These are phyloP conservation scores for Plantago elongata DNA, from an alignment of 257 asterid genomes.

Conservation along the genomic window DNA sequence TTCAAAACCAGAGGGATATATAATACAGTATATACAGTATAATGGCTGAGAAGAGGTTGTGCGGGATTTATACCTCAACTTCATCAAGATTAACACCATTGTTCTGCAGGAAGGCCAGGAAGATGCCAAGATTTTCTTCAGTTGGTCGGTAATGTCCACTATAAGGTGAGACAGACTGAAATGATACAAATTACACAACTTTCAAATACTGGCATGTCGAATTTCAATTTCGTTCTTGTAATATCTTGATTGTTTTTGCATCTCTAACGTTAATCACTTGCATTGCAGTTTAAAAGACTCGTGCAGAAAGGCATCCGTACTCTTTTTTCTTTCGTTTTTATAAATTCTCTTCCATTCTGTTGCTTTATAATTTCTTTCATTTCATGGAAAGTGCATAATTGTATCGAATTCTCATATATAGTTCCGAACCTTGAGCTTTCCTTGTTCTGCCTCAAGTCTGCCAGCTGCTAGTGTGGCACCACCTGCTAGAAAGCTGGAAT, in stretches of 20 bases:
- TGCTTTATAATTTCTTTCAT: not conserved
- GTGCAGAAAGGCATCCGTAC: not conserved
- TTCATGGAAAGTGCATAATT: not conserved
- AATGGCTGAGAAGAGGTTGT: not conserved
- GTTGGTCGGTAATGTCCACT: slow-evolving; percentile 52
- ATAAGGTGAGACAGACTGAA: slow-evolving; percentile 45
- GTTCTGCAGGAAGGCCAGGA: slow-evolving; percentile 35
- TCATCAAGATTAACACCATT: slow-evolving; percentile 36
- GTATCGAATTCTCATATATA: not conserved
- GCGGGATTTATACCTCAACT: slow-evolving; percentile 32
- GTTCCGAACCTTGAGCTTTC: slow-evolving; percentile 50
- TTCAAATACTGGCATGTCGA: not conserved
- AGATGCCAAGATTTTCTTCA: slow-evolving; percentile 36
- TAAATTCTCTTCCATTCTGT: not conserved
- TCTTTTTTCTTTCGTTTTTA: no score
- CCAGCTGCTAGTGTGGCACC: slow-evolving; percentile 78
- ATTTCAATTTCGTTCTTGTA: not conserved
- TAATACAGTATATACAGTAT: no score
- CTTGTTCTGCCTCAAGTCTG: slow-evolving; percentile 52
- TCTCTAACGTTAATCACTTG: not conserved
- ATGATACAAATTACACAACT: not conserved
- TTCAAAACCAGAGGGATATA: not conserved
- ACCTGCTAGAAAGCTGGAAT: slow-evolving; percentile 82
- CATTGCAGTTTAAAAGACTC: not conserved
- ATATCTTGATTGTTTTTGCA: not conserved